A percentile compares a stretch with the other conserved stretches of the same genome.
These are phyloP conservation scores for Sporothrix globosa DNA, from an alignment of 2,329 filamentous ascomycete species.

Conservation along the genomic window DNA sequence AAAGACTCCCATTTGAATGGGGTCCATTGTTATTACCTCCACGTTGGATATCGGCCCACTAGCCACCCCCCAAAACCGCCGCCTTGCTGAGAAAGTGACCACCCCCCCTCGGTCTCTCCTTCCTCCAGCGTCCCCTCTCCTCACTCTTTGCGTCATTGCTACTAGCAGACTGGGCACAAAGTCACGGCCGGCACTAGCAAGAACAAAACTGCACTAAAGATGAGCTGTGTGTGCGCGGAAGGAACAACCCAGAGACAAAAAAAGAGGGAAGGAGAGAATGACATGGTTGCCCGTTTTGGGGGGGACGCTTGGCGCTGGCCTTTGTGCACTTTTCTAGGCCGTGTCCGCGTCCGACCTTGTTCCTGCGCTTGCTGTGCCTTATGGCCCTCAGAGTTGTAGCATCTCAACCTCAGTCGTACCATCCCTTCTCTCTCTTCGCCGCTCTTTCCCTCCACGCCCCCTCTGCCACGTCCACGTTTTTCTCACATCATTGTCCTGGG, in stretches of 20 bases:
- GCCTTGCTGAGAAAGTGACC: conserved; percentile 19
- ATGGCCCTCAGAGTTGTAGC: background rate
- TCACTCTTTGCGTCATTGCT: background rate
- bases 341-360: conserved; percentile 13
- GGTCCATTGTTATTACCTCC: background rate
- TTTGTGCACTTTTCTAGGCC: conserved; percentile 4
- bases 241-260: background rate
- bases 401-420: conserved; percentile 13
- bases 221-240: background rate
- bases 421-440: background rate
- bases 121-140: background rate
- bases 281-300: conserved; percentile 26
- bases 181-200: conserved; percentile 15
- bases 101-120: background rate
- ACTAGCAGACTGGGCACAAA: background rate
- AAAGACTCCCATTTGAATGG: background rate
- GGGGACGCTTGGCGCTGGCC: conserved; percentile 23
- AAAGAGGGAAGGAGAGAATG: background rate
- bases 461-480: conserved; percentile 21
- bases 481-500: conserved; percentile 15
- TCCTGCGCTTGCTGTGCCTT: conserved; percentile 1
- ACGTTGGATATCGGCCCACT: background rate
- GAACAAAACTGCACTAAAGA: background rate
- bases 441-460: background rate
- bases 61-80: background rate